Percentiles rank a stretch among this genome's conserved stretches.
These are phyloP conservation scores for Podaxis mareebaensis DNA, from an alignment of 768 basidiomycete genomes.

Conservation along the genomic window DNA sequence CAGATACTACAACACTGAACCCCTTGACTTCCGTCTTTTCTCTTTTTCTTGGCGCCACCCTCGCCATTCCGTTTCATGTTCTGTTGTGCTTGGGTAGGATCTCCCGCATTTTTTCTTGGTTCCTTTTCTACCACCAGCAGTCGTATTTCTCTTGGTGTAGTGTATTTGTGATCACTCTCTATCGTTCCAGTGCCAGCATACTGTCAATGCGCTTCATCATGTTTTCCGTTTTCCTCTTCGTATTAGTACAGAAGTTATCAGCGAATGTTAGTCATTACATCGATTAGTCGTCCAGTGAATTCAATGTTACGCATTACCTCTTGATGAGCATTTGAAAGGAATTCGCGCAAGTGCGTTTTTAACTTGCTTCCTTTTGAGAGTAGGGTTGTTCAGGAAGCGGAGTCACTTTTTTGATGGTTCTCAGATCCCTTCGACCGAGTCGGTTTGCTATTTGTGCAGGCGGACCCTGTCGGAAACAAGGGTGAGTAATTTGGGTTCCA, in stretches of 20 bases:
- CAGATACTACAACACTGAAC: constrained; percentile 3
- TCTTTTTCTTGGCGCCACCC: not conserved
- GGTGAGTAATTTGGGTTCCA: not conserved
- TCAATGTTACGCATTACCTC: not conserved
- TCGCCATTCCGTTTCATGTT: not conserved
- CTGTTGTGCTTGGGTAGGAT: not conserved
- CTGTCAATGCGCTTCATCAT: not conserved
- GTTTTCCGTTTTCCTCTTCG: not conserved
- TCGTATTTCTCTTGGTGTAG: not conserved
- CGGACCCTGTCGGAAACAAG: not conserved
- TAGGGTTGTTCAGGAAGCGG: not conserved
- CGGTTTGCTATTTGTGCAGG: not conserved
- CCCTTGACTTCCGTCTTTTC: not conserved
- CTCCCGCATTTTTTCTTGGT: not conserved
- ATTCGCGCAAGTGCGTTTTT: not conserved
- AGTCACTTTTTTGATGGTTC: not conserved
- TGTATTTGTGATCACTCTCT: not conserved
- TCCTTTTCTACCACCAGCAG: not conserved
- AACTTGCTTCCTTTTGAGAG: not conserved
- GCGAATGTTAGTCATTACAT: not conserved
- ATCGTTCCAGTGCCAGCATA: not conserved
- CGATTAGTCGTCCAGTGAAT: not conserved
- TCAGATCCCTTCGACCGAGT: not conserved
- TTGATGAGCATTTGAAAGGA: not conserved
- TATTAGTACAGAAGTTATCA: not conserved